These are phyloP conservation scores for Aspergillus latus DNA, from an alignment of 2,329 filamentous ascomycete species.

Conservation along the genomic window DNA sequence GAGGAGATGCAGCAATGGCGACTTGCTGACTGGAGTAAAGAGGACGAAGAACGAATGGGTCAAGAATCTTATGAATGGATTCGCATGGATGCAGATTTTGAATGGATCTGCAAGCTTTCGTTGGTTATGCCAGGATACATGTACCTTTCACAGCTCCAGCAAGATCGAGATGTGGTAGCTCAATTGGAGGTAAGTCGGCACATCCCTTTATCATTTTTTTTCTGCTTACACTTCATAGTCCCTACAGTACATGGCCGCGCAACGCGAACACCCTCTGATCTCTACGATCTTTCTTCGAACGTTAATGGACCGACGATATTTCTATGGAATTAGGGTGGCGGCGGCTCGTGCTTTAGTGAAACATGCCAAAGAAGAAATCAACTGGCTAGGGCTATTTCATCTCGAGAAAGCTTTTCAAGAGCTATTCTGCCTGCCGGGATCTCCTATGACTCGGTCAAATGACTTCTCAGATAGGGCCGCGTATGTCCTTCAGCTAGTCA, in stretches of 20 bases:
- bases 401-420: conserved; percentile 82
- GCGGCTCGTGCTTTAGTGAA: conserved; percentile 76
- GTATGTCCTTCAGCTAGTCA: conserved; percentile 81
- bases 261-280: conserved; percentile 72
- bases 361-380: conserved; percentile 68
- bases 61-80: conserved; percentile 99
- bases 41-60: conserved; percentile 88
- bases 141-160: conserved; percentile 95
- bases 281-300: conserved; percentile 89
- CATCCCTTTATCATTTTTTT: background rate
- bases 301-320: conserved; percentile 87
- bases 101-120: conserved; percentile 89
- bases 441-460: conserved; percentile 79
- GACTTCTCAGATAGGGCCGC: conserved; percentile 85
- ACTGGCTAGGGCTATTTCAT: conserved; percentile 79
- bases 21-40: conserved; percentile 82
- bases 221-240: conserved; percentile 44
- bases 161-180: conserved; percentile 95
- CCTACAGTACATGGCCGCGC: conserved; percentile 69
- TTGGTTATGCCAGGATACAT: conserved; percentile 89
- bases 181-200: conserved; percentile 57
- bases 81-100: conserved; percentile 94
- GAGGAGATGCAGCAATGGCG: conserved; percentile 83
- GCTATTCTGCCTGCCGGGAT: conserved; percentile 79
- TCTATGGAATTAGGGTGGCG: conserved; percentile 84